Base-by-base conservation (phyloP, 345 rosid species). In the Citrus australasica region DNA sequence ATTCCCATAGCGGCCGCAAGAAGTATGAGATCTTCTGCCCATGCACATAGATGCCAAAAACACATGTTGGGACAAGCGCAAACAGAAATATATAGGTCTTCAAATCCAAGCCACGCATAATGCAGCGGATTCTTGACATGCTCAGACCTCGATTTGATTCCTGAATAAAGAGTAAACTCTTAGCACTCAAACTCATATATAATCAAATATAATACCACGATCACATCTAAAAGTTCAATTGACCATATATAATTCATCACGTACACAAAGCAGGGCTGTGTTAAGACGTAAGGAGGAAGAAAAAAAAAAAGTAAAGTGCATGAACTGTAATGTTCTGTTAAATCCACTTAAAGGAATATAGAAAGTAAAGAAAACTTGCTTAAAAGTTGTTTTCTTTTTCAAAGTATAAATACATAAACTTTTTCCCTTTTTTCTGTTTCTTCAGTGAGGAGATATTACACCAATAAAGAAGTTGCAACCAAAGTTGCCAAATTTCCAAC, bases 91-190 rank as follows among this genome's bases (percentile, higher is more conserved):
- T 78, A 42, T 76, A 86, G 27, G 96, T 88, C 87, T 83, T 93
- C 86, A 95, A 85, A 76, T 95, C 99, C 33, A 95, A 82, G 32
- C 99, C 97, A 48, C 97, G 98, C 33, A 95, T 90, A 59, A 93
- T 90, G 86, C 99, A 95, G 33, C 97, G 91, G 51, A 95, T 81
- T 84, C 98, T 92, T 4, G 97, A 93, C 85, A 95, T 85, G 88
- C 96, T 91, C 84, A 90, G 83, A 79, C 83, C 87, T 81, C 91
- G 85, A 81, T 92, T 87, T 4, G 98, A 87, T 69, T 90, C 99
- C 98, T 95, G 93, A 78, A 66, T 9, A 76, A 68, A 68, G 37
- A 61, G 42, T n/a, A 75, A 65, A 75, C 40, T 19, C 48, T 35
- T 35, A 59, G 67, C 28, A 63, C 48, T 68, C 46, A 63, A 83